Conservation (phyloP, 306 rosid species). For the Purshia tridentata region DNA sequence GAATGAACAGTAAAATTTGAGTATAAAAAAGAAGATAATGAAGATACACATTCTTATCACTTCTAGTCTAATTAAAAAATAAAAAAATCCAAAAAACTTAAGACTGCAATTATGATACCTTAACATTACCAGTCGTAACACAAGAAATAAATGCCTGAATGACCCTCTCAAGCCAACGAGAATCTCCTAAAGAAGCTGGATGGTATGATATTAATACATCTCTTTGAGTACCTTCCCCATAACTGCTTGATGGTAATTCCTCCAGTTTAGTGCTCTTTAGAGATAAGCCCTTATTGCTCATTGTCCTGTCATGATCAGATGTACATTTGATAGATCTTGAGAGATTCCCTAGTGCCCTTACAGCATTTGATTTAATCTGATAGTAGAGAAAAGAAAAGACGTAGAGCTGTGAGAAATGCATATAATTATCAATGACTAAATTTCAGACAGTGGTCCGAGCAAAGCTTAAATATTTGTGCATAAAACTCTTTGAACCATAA, state of each 20-base stretch:
- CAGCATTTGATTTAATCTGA: slow-evolving; percentile 97
- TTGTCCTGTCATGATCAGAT: slow-evolving; percentile 26
- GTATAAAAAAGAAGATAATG: slow-evolving; percentile 18
- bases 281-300: slow-evolving; percentile 27
- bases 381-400: neutral
- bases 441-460: neutral
- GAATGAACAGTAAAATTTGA: slow-evolving; percentile 25
- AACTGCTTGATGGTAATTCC: slow-evolving; percentile 27
- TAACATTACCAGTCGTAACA: slow-evolving; percentile 82
- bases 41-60: slow-evolving; percentile 7
- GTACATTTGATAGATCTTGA: slow-evolving; percentile 69
- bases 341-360: slow-evolving; percentile 95
- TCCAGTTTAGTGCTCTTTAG: slow-evolving; percentile 13
- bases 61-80: slow-evolving; percentile 1
- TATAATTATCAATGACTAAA: neutral
- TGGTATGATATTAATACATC: slow-evolving; percentile 26
- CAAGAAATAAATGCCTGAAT: slow-evolving; percentile 79
- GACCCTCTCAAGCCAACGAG: slow-evolving; percentile 58
- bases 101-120: slow-evolving; percentile 51
- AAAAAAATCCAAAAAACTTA: neutral
- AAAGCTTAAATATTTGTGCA: neutral
- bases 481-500: neutral
- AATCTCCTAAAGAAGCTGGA: slow-evolving; percentile 43
- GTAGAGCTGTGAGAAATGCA: neutral
- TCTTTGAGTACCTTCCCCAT: slow-evolving; percentile 23